Conservation (phyloP, 169 alveolate genomes). For the Fabrea salina region DNA sequence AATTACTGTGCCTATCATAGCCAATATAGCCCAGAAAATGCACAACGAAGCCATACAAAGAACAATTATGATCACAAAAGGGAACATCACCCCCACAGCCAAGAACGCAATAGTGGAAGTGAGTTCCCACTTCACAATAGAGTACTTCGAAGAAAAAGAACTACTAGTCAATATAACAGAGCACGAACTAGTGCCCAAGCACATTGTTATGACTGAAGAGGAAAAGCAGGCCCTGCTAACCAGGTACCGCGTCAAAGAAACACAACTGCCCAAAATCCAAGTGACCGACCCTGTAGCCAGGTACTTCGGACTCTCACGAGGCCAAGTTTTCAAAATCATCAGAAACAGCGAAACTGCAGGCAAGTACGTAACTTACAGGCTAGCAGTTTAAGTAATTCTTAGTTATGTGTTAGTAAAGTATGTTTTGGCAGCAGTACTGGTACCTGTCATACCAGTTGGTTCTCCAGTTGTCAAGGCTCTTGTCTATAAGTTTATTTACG, state of each 20-base stretch:
- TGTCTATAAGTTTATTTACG: conserved; percentile 33
- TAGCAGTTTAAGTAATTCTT: conserved; percentile 65
- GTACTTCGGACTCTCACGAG: conserved; percentile 91
- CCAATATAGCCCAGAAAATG: conserved; percentile 41
- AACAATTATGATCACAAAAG: conserved; percentile 56
- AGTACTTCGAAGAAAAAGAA: conserved; percentile 60
- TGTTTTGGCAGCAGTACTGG: conserved; percentile 40
- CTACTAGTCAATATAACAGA: conserved; percentile 93
- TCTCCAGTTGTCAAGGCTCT: conserved; percentile 49
- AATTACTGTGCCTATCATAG: conserved; percentile 42
- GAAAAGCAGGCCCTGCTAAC: conserved; percentile 90
- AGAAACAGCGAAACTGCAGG: conserved; percentile 99
- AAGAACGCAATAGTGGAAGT: conserved; percentile 48
- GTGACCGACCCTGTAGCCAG: conserved; percentile 96
- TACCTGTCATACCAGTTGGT: conserved; percentile 47
- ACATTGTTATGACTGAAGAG: conserved; percentile 90
- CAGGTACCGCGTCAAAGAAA: conserved; percentile 92
- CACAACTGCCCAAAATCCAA: conserved; percentile 95
- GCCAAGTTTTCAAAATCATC: conserved; percentile 96
- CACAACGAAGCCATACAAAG: conserved; percentile 32
- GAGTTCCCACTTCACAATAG: conserved; percentile 43
- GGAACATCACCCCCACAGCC: conserved; percentile 54
- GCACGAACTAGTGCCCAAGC: conserved; percentile 98
- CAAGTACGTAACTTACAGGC: conserved; percentile 95
- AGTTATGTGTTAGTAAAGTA: background rate